phyloP scores from a whole-genome alignment of 345 rosid species.

The Populus pruinosa region DNA sequence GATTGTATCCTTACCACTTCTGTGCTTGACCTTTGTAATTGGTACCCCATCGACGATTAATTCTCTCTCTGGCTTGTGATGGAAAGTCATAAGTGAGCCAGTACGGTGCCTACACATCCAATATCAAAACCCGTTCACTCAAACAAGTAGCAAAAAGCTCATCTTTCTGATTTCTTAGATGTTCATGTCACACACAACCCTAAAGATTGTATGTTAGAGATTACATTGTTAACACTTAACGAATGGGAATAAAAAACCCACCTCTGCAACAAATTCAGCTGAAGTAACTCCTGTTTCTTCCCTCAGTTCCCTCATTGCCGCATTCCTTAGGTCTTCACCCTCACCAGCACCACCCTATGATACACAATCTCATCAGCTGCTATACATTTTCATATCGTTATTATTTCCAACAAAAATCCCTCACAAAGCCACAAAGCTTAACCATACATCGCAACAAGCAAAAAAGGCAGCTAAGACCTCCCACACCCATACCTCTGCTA shows the following conservation, averaged over 20 bases:
- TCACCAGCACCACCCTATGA: constrained; percentile 83
- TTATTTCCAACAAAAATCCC: too few relatives aligned
- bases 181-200: background rate
- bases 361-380: background rate
- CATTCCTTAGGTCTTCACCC: constrained; percentile 78
- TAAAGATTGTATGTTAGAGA: too few relatives aligned
- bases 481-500: too few relatives aligned
- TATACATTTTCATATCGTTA: too few relatives aligned
- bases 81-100: constrained; percentile 82
- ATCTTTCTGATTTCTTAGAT: background rate
- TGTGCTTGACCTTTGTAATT: constrained; percentile 83
- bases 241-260: constrained; percentile 13
- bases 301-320: constrained; percentile 81
- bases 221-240: background rate
- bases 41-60: constrained; percentile 56
- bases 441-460: too few relatives aligned
- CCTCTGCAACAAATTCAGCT: constrained; percentile 82
- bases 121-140: constrained; percentile 9
- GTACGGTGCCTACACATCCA: constrained; percentile 52
- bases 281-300: constrained; percentile 97
- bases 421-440: too few relatives aligned
- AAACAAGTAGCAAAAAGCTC: background rate
- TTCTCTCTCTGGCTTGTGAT: constrained; percentile 36
- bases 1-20: constrained; percentile 47
- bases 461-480: background rate